Conservation (phyloP, 2,329 filamentous ascomycete genomes). For the Dactylonectria macrodidyma region DNA sequence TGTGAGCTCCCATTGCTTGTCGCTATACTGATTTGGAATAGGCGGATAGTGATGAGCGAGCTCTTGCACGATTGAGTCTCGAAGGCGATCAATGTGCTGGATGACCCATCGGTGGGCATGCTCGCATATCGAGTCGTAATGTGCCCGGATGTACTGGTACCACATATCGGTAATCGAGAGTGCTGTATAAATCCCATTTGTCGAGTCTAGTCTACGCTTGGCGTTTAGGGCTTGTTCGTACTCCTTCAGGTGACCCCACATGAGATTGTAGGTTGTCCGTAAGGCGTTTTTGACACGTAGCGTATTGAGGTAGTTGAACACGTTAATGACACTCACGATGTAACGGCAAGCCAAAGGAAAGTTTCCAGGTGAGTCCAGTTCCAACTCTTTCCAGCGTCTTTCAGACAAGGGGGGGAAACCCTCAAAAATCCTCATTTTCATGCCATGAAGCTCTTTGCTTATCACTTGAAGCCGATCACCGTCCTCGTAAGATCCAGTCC, state of each 20-base stretch:
- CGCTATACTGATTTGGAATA: not conserved
- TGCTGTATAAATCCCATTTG: not conserved
- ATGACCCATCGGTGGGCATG: slow-evolving; percentile 47
- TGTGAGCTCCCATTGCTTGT: slow-evolving; percentile 36
- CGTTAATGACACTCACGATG: slow-evolving; percentile 38
- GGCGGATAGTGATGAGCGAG: slow-evolving; percentile 22
- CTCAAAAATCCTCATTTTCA: slow-evolving; percentile 51
- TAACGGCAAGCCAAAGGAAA: slow-evolving; percentile 47
- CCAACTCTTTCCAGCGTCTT: slow-evolving; percentile 44
- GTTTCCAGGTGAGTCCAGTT: slow-evolving; percentile 39
- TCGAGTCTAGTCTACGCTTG: slow-evolving; percentile 17
- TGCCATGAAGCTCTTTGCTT: slow-evolving; percentile 47
- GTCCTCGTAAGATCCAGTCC: slow-evolving; percentile 45
- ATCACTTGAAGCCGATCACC: slow-evolving; percentile 32
- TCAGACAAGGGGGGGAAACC: slow-evolving; percentile 48
- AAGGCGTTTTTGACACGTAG: slow-evolving; percentile 35
- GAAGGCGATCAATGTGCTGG: slow-evolving; percentile 41
- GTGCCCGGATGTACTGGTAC: slow-evolving; percentile 45
- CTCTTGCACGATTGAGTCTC: slow-evolving; percentile 28
- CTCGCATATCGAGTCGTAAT: slow-evolving; percentile 40
- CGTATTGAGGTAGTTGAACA: slow-evolving; percentile 49
- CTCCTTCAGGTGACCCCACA: slow-evolving; percentile 42
- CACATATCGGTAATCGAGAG: slow-evolving; percentile 42
- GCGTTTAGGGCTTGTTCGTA: slow-evolving; percentile 48
- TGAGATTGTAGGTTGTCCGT: slow-evolving; percentile 47